These are phyloP conservation scores for Colletotrichum truncatum DNA, from an alignment of 2,329 filamentous ascomycete species.

Conservation along the genomic window DNA sequence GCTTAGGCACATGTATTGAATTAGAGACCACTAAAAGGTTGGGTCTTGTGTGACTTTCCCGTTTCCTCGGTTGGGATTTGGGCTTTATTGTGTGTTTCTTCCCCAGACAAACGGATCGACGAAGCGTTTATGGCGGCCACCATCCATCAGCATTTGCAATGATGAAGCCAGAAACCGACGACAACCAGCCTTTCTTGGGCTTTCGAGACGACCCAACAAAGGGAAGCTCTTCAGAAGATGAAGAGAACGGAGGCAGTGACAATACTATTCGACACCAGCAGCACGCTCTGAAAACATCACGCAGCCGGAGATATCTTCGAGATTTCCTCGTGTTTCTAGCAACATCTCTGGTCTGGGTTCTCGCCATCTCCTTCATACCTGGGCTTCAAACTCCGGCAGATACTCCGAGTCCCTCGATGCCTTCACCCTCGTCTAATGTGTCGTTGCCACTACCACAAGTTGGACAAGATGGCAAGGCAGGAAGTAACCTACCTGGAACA, in stretches of 20 bases:
- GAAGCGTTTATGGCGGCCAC: neutral
- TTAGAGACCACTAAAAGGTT: neutral
- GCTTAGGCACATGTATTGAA: neutral
- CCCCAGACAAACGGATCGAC: neutral
- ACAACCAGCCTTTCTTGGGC: slow-evolving; percentile 18
- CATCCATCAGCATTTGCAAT: neutral
- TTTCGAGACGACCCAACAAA: slow-evolving; percentile 6
- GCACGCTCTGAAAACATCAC: neutral
- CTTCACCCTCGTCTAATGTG: neutral
- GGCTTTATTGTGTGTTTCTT: neutral
- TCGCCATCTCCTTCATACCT: slow-evolving; percentile 24
- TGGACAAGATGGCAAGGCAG: neutral
- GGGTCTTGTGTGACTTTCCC: neutral
- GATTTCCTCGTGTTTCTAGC: slow-evolving; percentile 7
- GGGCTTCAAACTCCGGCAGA: neutral
- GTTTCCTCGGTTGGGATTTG: neutral
- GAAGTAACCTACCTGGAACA: neutral
- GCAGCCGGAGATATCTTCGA: neutral
- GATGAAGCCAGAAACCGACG: slow-evolving; percentile 14
- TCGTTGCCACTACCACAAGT: neutral
- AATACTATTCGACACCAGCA: neutral
- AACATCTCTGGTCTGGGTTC: slow-evolving; percentile 34
- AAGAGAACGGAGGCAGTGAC: neutral
- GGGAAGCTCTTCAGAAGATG: neutral
- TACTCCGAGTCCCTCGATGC: neutral